Evolutionary conservation across 169 alveolate species (phyloP).

Genomic region (Amoebophrya sp.): DNA sequence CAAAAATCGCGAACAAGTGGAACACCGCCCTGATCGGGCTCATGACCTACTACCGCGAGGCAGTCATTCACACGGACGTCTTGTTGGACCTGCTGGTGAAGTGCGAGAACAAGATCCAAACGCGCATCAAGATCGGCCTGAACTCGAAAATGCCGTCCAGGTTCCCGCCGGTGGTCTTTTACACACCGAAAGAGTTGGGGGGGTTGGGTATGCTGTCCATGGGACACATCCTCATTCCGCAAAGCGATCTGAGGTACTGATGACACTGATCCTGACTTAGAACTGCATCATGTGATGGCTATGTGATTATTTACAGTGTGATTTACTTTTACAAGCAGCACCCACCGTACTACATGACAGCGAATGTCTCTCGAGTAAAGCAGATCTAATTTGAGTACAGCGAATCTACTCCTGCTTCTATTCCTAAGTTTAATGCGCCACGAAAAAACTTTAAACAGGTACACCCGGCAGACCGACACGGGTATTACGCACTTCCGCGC

Average conservation of each 20-base stretch:
- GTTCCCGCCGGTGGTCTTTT: slow-evolving; percentile 99
- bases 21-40: slow-evolving; percentile 95
- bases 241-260: slow-evolving; percentile 85
- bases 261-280: too few species aligned
- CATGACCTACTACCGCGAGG: slow-evolving; percentile 99
- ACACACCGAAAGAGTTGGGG: slow-evolving; percentile 98
- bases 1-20: slow-evolving; percentile 99
- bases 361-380: too few species aligned
- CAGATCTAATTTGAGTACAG: too few species aligned
- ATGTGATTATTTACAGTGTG: too few species aligned
- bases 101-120: slow-evolving; percentile 74
- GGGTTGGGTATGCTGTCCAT: slow-evolving; percentile 99
- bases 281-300: too few species aligned
- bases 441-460: too few species aligned
- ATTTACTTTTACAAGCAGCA: too few species aligned
- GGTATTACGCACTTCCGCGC: slow-evolving; percentile 99
- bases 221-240: slow-evolving; percentile 99
- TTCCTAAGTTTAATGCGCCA: too few species aligned
- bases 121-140: slow-evolving; percentile 99
- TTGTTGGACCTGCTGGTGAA: slow-evolving; percentile 46
- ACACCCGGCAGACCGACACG: slow-evolving; percentile 92
- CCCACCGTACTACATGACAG: too few species aligned
- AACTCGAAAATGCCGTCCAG: slow-evolving; percentile 99
- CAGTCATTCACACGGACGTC: slow-evolving; percentile 90
- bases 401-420: too few species aligned